phyloP scores from a whole-genome alignment of 2,329 filamentous ascomycete genomes.

The Metarhizium rileyi region DNA sequence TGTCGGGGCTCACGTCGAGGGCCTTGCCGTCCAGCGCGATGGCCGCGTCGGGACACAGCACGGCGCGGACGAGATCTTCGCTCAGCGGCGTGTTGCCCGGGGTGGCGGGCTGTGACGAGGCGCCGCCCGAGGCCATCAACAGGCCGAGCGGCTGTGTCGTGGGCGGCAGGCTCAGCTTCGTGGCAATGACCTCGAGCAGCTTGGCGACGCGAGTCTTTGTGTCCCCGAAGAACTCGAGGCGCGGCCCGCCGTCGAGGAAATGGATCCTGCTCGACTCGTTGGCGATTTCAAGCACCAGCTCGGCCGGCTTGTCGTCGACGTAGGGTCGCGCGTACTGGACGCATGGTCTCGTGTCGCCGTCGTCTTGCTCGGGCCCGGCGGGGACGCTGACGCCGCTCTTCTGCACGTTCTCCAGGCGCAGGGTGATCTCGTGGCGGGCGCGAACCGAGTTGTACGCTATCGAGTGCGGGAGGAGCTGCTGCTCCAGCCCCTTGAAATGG shows the following conservation, averaged over 20 bases:
- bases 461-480: constrained; percentile 68
- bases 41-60: constrained; percentile 49
- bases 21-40: constrained; percentile 49
- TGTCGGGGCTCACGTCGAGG: constrained; percentile 15
- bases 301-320: constrained; percentile 63
- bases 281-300: constrained; percentile 74
- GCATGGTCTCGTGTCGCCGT: constrained; percentile 33
- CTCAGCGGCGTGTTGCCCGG: constrained; percentile 61
- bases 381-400: constrained; percentile 69
- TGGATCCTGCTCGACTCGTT: constrained; percentile 53
- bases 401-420: constrained; percentile 78
- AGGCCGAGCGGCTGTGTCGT: constrained; percentile 52
- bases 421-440: constrained; percentile 61
- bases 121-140: constrained; percentile 56
- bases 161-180: constrained; percentile 62
- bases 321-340: constrained; percentile 78
- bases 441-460: constrained; percentile 66
- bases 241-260: constrained; percentile 26
- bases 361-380: constrained; percentile 6
- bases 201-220: constrained; percentile 60
- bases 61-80: constrained; percentile 58
- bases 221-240: constrained; percentile 66
- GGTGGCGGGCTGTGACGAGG: constrained; percentile 49
- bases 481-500: constrained; percentile 84
- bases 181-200: constrained; percentile 71